These are phyloP conservation scores for Phylloporus scabripes DNA, from an alignment of 768 basidiomycete species.

Conservation along the genomic window DNA sequence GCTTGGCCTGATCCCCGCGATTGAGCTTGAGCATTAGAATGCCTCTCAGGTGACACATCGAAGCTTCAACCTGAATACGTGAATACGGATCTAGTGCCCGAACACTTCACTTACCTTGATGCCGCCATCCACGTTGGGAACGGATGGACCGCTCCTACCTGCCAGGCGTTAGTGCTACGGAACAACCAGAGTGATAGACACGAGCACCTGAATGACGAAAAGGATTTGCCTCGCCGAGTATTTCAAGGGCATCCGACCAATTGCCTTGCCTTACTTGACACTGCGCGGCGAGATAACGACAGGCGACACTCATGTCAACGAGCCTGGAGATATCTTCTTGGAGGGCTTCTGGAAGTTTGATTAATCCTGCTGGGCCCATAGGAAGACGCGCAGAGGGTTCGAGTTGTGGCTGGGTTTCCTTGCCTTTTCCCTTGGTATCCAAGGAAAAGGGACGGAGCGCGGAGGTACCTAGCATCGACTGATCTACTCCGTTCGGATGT, in stretches of 20 bases:
- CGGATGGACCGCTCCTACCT: constrained; percentile 63
- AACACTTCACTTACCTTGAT: constrained; percentile 64
- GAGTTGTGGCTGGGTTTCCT: constrained; percentile 41
- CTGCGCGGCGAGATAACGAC: constrained; percentile 94
- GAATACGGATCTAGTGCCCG: neutral
- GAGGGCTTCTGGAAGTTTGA: constrained; percentile 60
- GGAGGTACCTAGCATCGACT: constrained; percentile 18
- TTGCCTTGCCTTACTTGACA: constrained; percentile 90
- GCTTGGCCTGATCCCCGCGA: constrained; percentile 84
- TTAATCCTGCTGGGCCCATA: constrained; percentile 64
- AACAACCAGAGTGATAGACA: neutral
- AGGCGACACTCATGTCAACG: constrained; percentile 92
- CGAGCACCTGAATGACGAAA: constrained; percentile 63
- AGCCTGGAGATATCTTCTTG: constrained; percentile 67
- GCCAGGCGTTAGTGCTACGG: constrained; percentile 7
- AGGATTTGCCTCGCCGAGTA: constrained; percentile 90
- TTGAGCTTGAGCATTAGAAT: constrained; percentile 92
- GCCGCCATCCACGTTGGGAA: constrained; percentile 84
- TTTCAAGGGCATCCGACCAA: constrained; percentile 86
- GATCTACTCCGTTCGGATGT: constrained; percentile 23
- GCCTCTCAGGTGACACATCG: constrained; percentile 93
- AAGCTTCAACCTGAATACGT: constrained; percentile 79
- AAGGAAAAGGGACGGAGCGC: constrained; percentile 40
- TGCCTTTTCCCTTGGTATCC: constrained; percentile 55
- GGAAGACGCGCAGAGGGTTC: constrained; percentile 52